Evolutionary conservation across 345 rosid genomes (phyloP), one percentile per base, ranked within the genome.

Genomic region (Melastoma malabathricum): DNA sequence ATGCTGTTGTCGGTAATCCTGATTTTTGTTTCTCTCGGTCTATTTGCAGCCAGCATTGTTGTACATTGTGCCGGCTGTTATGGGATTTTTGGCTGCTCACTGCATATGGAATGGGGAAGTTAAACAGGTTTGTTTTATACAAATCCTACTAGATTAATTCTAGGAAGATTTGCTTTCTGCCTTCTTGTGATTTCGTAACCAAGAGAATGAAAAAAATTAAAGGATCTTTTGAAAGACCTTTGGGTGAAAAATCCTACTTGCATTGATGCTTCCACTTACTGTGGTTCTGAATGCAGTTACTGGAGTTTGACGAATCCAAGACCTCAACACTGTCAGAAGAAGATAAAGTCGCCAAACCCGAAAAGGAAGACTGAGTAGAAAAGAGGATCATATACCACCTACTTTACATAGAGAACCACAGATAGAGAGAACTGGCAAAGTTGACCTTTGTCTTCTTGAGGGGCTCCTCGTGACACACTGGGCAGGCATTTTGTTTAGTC

Each of bases 61-160:
- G 65, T 93, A 93, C 66, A 93, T 93, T 47, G 99, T 93, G 38
- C 99, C 99, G 1, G 70, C 90, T 34, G 95, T 76, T 47, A 79
- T 93, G 9, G 99, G 99, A 58, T 88, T 77, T 78, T 75, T 93
- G 72, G 94, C 82, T 54, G 80, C 71, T 67, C 99, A 93, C 70
- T 85, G 86, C 72, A 15, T 85, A 47, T 88, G 86, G 89, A 93
- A 88, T 46, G 95, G 95, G 3, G 99, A 93, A 27, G 83, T 88
- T 48, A 93, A 88, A 78, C 89, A 68, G 83, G 99, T 93, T 48
- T n/a, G 89, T 75, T 50, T 18, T 43, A 1, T 13, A 27, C 39
- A 13, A 46, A 13, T 15, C 43, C 34, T 14, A 22, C 41, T 27
- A 4, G 10, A 15, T 43, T 1, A 22, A 22, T 22, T 22, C 25